phyloP scores from a whole-genome alignment of 2,329 filamentous ascomycete species.

The Colletotrichum abscissum region DNA sequence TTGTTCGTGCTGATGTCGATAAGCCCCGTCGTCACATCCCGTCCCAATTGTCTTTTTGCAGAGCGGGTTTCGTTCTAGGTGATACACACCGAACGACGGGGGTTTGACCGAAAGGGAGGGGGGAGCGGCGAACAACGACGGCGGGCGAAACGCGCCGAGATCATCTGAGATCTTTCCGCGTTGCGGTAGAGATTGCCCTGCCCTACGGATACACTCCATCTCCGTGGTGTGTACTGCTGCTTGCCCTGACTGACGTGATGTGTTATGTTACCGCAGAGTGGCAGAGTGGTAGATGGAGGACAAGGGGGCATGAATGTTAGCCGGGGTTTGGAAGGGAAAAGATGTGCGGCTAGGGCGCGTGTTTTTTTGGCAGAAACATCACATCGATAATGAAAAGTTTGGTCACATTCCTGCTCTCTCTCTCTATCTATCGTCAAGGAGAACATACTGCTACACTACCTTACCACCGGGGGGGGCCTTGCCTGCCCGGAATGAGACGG shows the following conservation, averaged over 20 bases:
- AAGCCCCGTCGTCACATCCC: background rate
- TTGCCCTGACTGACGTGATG: too few relatives aligned
- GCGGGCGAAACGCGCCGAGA: background rate
- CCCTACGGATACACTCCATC: background rate
- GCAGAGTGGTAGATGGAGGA: background rate
- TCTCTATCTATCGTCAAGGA: too few relatives aligned
- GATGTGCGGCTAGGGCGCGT: conserved; percentile 15
- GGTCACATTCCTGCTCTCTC: background rate
- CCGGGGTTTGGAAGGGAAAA: background rate
- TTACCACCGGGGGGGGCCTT: too few relatives aligned
- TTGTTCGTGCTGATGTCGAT: background rate
- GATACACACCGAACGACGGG: conserved; percentile 17
- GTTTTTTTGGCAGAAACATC: background rate
- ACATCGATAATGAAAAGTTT: background rate
- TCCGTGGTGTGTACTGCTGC: too few relatives aligned
- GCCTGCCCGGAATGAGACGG: background rate
- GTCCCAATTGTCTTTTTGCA: background rate
- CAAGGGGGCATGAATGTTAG: background rate
- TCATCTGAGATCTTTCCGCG: conserved; percentile 21
- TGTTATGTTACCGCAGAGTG: background rate
- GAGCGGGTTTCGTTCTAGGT: background rate
- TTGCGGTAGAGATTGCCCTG: too few relatives aligned
- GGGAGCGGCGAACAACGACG: background rate
- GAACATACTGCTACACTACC: background rate
- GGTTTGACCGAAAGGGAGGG: background rate